Conservation (phyloP, 371 early-diverging fungal genomes). For the Apophysomyces elegans region DNA sequence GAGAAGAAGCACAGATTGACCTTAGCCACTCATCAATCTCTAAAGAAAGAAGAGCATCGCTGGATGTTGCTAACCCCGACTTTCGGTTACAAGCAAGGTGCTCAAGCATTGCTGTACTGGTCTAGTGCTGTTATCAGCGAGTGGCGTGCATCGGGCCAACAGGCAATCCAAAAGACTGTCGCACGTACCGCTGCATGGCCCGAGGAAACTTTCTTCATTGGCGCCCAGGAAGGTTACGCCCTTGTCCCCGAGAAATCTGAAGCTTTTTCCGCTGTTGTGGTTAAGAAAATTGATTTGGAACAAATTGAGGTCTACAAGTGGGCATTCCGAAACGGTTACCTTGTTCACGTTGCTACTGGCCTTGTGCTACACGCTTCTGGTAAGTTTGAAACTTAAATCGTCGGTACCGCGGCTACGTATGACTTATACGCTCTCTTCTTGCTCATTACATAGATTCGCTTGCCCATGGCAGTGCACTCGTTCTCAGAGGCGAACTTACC, state of each 20-base stretch:
- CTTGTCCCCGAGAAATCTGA: slow-evolving; percentile 39
- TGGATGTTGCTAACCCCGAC: slow-evolving; percentile 31
- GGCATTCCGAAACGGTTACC: slow-evolving; percentile 49
- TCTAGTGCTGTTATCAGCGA: slow-evolving; percentile 21
- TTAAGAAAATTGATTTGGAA: slow-evolving; percentile 14
- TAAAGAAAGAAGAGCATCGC: slow-evolving; percentile 24
- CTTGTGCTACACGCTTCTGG: slow-evolving; percentile 41
- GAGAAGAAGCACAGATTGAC: slow-evolving; percentile 13
- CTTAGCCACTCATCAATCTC: slow-evolving; percentile 12
- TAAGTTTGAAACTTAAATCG: slow-evolving; percentile 12
- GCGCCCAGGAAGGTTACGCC: slow-evolving; percentile 28
- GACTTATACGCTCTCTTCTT: not conserved
- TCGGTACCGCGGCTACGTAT: too few species aligned
- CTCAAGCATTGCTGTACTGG: slow-evolving; percentile 27
- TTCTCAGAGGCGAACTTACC: slow-evolving; percentile 25
- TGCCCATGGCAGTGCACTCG: slow-evolving; percentile 28
- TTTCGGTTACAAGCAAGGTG: slow-evolving; percentile 9
- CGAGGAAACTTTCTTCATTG: slow-evolving; percentile 31
- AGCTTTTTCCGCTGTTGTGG: slow-evolving; percentile 12
- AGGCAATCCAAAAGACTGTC: not conserved
- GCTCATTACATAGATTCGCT: slow-evolving; percentile 21
- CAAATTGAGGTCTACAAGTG: slow-evolving; percentile 36
- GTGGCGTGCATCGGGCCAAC: slow-evolving; percentile 16
- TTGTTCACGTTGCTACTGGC: slow-evolving; percentile 52
- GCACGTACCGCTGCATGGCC: slow-evolving; percentile 30